These are phyloP conservation scores for Salix caprea DNA, from an alignment of 345 rosid genomes.

Conservation along the genomic window DNA sequence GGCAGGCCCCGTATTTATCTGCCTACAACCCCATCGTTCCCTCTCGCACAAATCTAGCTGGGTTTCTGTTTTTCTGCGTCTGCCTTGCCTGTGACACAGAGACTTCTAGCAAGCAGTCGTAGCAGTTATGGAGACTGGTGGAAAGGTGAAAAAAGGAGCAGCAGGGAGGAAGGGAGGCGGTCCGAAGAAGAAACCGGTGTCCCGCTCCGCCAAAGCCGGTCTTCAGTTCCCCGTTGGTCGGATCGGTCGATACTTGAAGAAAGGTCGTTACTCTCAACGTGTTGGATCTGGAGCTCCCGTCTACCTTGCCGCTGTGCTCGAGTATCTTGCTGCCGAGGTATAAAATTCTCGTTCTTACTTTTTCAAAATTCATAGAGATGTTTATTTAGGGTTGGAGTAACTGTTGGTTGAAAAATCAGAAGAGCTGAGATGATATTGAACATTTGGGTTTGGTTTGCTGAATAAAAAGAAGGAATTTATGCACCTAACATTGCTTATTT, in stretches of 20 bases:
- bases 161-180: constrained; percentile 41
- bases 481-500: too few relatives aligned
- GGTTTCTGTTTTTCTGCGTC: neutral
- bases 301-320: constrained; percentile 41
- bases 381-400: too few relatives aligned
- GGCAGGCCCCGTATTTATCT: constrained; percentile 4
- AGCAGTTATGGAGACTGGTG: constrained; percentile 21
- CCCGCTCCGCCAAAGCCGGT: constrained; percentile 37
- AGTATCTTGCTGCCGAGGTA: constrained; percentile 44
- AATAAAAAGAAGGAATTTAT: too few relatives aligned
- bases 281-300: constrained; percentile 40
- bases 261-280: constrained; percentile 38
- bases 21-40: neutral
- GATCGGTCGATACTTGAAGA: constrained; percentile 39
- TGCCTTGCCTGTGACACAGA: neutral
- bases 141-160: constrained; percentile 38
- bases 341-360: neutral
- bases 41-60: neutral
- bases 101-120: too few relatives aligned
- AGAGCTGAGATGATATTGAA: too few relatives aligned
- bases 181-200: constrained; percentile 39
- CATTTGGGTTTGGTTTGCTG: too few relatives aligned
- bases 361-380: neutral
- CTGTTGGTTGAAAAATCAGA: too few relatives aligned
- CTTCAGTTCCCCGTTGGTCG: constrained; percentile 41